Percentiles rank a stretch among this genome's conserved stretches.
Conservation (phyloP, 23 red algal species). For the Gracilaria domingensis region DNA sequence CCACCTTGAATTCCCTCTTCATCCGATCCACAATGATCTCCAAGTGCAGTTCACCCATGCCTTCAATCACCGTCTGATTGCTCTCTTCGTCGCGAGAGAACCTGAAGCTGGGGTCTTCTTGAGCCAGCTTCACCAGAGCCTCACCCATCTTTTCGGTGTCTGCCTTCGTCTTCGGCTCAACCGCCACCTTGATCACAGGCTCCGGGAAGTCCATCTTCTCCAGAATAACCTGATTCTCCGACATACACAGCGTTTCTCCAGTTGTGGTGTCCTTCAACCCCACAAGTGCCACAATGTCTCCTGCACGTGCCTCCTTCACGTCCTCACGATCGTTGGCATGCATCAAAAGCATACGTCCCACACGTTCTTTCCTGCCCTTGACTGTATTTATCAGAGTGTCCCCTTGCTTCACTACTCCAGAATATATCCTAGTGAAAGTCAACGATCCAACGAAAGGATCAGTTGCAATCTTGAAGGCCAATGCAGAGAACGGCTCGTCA, state of each 20-base stretch:
- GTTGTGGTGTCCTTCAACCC: slow-evolving; percentile 99
- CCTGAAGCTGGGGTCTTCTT: slow-evolving; percentile 97
- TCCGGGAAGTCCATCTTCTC: slow-evolving; percentile 99
- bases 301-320: slow-evolving; percentile 88
- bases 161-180: slow-evolving; percentile 97
- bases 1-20: slow-evolving; percentile 98
- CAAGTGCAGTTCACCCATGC: slow-evolving; percentile 99
- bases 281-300: slow-evolving; percentile 96
- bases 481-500: slow-evolving; percentile 91
- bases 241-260: slow-evolving; percentile 96
- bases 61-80: slow-evolving; percentile 97
- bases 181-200: slow-evolving; percentile 97
- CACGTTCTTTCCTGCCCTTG: slow-evolving; percentile 93
- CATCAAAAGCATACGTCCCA: slow-evolving; percentile 97
- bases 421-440: slow-evolving; percentile 97
- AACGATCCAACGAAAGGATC: slow-evolving; percentile 98
- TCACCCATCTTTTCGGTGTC: slow-evolving; percentile 97
- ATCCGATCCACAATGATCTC: slow-evolving; percentile 99
- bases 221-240: slow-evolving; percentile 87
- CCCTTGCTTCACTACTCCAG: slow-evolving; percentile 88
- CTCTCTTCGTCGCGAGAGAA: slow-evolving; percentile 98
- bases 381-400: slow-evolving; percentile 89
- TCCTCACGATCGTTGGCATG: slow-evolving; percentile 99
- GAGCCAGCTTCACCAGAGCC: slow-evolving; percentile 90
- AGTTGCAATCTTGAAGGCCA: slow-evolving; percentile 99